Percentiles rank a stretch among this genome's conserved stretches.
Evolutionary conservation across 2,329 filamentous ascomycete species (phyloP).

Genomic region (Pyrenophora seminiperda): DNA sequence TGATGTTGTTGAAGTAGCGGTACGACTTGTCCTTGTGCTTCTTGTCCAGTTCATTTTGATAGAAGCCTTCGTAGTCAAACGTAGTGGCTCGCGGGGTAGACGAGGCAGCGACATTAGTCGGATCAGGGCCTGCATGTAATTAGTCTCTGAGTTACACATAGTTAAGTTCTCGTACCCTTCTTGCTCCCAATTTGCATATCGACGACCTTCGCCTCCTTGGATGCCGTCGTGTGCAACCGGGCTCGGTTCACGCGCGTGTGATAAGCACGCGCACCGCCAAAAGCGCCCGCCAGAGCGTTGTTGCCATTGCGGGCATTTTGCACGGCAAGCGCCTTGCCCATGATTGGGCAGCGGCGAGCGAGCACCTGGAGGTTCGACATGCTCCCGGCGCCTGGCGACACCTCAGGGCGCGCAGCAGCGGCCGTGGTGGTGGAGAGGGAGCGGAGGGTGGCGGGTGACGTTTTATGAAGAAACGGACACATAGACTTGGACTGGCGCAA

Average conservation of each 20-base stretch:
- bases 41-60: slow-evolving; percentile 87
- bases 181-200: slow-evolving; percentile 57
- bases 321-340: slow-evolving; percentile 95
- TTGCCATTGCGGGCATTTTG: slow-evolving; percentile 64
- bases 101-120: slow-evolving; percentile 48
- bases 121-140: slow-evolving; percentile 33
- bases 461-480: slow-evolving; percentile 97
- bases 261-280: slow-evolving; percentile 57
- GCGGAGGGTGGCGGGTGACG: slow-evolving; percentile 87
- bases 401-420: slow-evolving; percentile 63
- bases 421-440: slow-evolving; percentile 81
- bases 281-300: slow-evolving; percentile 54
- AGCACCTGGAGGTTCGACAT: slow-evolving; percentile 97
- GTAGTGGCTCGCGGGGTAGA: slow-evolving; percentile 59
- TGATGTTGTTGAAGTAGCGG: slow-evolving; percentile 99
- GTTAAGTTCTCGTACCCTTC: slow-evolving; percentile 51
- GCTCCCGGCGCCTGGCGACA: slow-evolving; percentile 81
- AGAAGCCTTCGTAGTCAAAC: slow-evolving; percentile 93
- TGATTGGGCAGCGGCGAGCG: slow-evolving; percentile 93
- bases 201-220: slow-evolving; percentile 78
- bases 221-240: slow-evolving; percentile 78
- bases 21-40: slow-evolving; percentile 99
- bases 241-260: slow-evolving; percentile 64
- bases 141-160: slow-evolving; percentile 2
- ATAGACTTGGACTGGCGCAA: slow-evolving; percentile 94